Evolutionary conservation across 225 moss, liverwort and hornwort genomes (phyloP).

Genomic region (Marchantia polymorpha): DNA sequence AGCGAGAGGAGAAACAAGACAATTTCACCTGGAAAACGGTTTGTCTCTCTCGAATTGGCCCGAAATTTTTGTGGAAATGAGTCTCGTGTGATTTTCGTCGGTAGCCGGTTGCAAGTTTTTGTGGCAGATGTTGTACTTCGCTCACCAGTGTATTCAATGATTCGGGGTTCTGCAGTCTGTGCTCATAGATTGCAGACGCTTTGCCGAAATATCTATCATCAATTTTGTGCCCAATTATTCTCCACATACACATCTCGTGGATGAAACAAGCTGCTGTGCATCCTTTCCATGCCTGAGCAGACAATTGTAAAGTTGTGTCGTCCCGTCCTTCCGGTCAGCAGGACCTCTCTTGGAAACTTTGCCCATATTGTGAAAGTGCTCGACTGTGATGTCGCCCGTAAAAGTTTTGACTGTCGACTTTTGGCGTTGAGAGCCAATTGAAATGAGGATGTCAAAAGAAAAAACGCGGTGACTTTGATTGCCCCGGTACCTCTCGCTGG

Average conservation of each 20-base stretch:
- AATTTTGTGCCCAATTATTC: not conserved
- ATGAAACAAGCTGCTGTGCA: not conserved
- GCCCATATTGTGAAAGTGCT: not conserved
- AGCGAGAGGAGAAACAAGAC: constrained; percentile 3
- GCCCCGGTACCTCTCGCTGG: not conserved
- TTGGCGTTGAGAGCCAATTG: not conserved
- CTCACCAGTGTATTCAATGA: not conserved
- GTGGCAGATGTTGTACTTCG: not conserved
- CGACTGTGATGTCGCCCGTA: not conserved
- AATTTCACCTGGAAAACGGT: not conserved
- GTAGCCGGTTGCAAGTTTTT: not conserved
- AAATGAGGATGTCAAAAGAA: not conserved
- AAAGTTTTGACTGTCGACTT: not conserved
- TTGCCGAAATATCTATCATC: not conserved
- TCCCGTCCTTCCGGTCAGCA: not conserved
- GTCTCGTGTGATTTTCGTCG: not conserved
- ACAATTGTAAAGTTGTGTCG: not conserved
- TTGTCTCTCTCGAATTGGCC: not conserved
- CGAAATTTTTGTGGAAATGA: not conserved
- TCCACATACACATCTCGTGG: not conserved
- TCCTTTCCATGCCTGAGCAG: not conserved
- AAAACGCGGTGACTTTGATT: not conserved
- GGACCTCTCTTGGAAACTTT: not conserved
- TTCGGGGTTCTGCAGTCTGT: not conserved
- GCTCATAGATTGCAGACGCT: not conserved